phyloP scores from a whole-genome alignment of 768 basidiomycete species.

The Suillus variegatus region DNA sequence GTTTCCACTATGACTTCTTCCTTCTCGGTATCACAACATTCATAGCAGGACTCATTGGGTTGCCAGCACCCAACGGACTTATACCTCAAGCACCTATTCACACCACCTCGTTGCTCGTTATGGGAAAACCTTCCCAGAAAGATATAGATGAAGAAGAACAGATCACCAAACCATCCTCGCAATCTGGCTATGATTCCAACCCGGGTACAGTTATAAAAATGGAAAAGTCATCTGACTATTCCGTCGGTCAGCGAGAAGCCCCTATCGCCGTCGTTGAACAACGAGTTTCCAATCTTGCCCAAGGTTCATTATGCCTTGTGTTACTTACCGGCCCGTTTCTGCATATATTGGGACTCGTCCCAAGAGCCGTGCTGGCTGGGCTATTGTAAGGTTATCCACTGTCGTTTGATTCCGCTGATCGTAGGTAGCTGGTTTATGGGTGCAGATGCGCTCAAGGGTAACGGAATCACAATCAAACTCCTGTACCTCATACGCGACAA shows the following conservation, averaged over 20 bases:
- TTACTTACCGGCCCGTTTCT: constrained; percentile 83
- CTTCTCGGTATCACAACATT: constrained; percentile 89
- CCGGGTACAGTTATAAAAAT: constrained; percentile 21
- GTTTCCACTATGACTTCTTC: constrained; percentile 89
- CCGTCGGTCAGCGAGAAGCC: constrained; percentile 42
- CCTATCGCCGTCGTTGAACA: constrained; percentile 86
- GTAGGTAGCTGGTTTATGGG: constrained; percentile 86
- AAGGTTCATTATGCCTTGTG: constrained; percentile 78
- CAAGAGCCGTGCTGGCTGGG: constrained; percentile 81
- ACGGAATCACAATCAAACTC: constrained; percentile 82
- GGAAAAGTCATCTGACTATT: constrained; percentile 24
- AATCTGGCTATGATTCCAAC: background rate
- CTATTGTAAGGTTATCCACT: constrained; percentile 64
- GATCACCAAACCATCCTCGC: constrained; percentile 12
- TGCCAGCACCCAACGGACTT: constrained; percentile 85
- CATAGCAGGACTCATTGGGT: constrained; percentile 80
- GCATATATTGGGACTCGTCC: constrained; percentile 76
- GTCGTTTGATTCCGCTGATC: constrained; percentile 7
- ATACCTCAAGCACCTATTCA: constrained; percentile 94
- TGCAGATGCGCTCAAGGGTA: constrained; percentile 72
- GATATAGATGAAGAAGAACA: constrained; percentile 40
- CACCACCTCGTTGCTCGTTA: constrained; percentile 76
- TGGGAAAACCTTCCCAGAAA: constrained; percentile 48
- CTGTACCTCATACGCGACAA: constrained; percentile 79
- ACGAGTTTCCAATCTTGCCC: constrained; percentile 86